These are phyloP conservation scores for Marasmius sp. DNA, from an alignment of 1,284 basidiomycete genomes.

Conservation along the genomic window DNA sequence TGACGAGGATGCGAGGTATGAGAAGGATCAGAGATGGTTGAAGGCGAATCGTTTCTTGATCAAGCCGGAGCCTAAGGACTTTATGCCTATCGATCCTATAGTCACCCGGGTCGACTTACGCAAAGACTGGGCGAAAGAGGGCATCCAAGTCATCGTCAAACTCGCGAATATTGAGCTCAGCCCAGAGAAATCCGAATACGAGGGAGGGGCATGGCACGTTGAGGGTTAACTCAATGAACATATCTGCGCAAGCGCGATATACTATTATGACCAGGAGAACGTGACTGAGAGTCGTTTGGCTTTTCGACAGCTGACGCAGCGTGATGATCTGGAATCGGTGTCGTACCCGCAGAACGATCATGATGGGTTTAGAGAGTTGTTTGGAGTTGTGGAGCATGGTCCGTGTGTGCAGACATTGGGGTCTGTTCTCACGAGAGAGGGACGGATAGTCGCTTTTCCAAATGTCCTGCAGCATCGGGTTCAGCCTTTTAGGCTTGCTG, in stretches of 20 bases:
- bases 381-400: slow-evolving; percentile 16
- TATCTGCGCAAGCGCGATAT: slow-evolving; percentile 45
- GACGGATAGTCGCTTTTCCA: slow-evolving; percentile 24
- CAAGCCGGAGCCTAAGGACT: background rate
- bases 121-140: slow-evolving; percentile 18
- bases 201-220: slow-evolving; percentile 37
- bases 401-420: slow-evolving; percentile 3
- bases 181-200: slow-evolving; percentile 39
- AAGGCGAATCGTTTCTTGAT: background rate
- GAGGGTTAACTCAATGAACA: slow-evolving; percentile 44
- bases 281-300: slow-evolving; percentile 30
- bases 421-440: slow-evolving; percentile 18
- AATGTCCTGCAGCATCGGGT: slow-evolving; percentile 48
- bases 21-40: background rate
- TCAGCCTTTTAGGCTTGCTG: slow-evolving; percentile 39
- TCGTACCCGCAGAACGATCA: slow-evolving; percentile 25
- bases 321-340: slow-evolving; percentile 5
- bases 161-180: slow-evolving; percentile 48
- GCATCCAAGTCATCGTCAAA: slow-evolving; percentile 50
- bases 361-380: slow-evolving; percentile 29
- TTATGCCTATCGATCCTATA: background rate
- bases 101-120: slow-evolving; percentile 20
- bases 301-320: slow-evolving; percentile 27
- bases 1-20: background rate
- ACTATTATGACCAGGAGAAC: slow-evolving; percentile 35